These are phyloP conservation scores for Phytopythium oedochilum DNA, from an alignment of 352 stramenopile species.

Conservation along the genomic window DNA sequence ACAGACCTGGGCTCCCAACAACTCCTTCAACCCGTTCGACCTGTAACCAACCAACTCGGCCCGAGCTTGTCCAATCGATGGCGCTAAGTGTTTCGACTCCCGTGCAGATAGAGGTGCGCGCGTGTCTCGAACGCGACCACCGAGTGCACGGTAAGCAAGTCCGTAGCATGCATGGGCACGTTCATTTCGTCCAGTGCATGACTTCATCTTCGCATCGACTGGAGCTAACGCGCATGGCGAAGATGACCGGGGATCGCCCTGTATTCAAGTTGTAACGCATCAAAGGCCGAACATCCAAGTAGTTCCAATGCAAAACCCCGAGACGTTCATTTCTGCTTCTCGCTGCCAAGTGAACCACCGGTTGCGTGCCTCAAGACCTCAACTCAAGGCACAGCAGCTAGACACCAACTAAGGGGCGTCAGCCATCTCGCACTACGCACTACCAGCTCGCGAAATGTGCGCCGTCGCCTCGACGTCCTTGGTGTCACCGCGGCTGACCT, in stretches of 20 bases:
- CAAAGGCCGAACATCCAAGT: too few relatives aligned
- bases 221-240: too few relatives aligned
- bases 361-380: background rate
- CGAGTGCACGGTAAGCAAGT: background rate
- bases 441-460: constrained; percentile 5
- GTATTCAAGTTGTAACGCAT: too few relatives aligned
- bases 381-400: too few relatives aligned
- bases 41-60: constrained; percentile 15
- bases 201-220: too few relatives aligned
- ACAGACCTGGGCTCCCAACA: constrained; percentile 9
- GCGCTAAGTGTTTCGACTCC: background rate
- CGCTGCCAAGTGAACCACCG: background rate
- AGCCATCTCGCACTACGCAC: too few relatives aligned
- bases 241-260: too few relatives aligned
- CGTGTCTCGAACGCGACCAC: background rate
- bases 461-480: constrained; percentile 4
- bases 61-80: constrained; percentile 6
- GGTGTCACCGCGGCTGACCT: background rate
- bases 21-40: constrained; percentile 53
- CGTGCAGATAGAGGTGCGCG: background rate
- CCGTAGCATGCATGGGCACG: constrained; percentile 2
- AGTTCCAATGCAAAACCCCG: too few relatives aligned
- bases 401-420: too few relatives aligned
- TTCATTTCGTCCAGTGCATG: too few relatives aligned
- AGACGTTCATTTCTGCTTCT: too few relatives aligned